These are phyloP conservation scores for Cucumis sativus DNA, from an alignment of 306 rosid species.

Conservation along the genomic window Cucumber_9930_V3 NC_026657.2:8534501-8535000, in stretches of 20 bases:
- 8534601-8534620: slow-evolving; percentile 43
- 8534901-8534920: not conserved
- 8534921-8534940: not conserved
- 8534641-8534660: slow-evolving; percentile 17
- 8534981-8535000: slow-evolving; percentile 45
- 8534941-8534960: slow-evolving; percentile 46
- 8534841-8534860: not conserved
- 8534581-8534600: slow-evolving; percentile 39
- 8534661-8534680: not conserved
- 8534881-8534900: not conserved
- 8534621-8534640: slow-evolving; percentile 29
- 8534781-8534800: not conserved
- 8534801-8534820: not conserved
- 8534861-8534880: not conserved
- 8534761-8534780: slow-evolving; percentile 44
- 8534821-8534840: not conserved
- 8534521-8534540: not conserved
- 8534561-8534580: slow-evolving; percentile 37
- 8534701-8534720: slow-evolving; percentile 43
- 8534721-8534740: slow-evolving; percentile 49
- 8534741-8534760: slow-evolving; percentile 28
- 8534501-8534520: not conserved
- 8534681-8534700: not conserved
- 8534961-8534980: slow-evolving; percentile 54
- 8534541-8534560: slow-evolving; percentile 5